Evolutionary conservation across 345 rosid species (phyloP).

Genomic region (Rubroshorea leprosula): DNA sequence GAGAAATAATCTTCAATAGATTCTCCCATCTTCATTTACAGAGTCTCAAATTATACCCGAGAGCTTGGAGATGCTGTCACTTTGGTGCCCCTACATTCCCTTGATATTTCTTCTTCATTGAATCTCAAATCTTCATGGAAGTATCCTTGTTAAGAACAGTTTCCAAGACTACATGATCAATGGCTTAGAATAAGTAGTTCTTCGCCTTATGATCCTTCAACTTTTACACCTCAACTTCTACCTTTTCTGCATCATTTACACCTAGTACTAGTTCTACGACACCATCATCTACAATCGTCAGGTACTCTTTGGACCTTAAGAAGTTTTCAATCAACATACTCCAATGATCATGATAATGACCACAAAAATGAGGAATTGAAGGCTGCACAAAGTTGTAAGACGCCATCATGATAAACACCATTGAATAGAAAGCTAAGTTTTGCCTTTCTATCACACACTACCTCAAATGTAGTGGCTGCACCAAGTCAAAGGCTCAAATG

Average conservation of each 20-base stretch:
- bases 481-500: too few species aligned
- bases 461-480: too few species aligned
- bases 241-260: background rate
- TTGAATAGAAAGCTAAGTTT: too few species aligned
- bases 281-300: background rate
- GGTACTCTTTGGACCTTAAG: background rate
- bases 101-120: background rate
- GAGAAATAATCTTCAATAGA: background rate
- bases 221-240: conserved; percentile 51
- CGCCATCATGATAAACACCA: background rate
- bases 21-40: background rate
- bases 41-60: background rate
- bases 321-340: background rate
- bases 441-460: too few species aligned
- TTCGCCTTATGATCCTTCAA: conserved; percentile 25
- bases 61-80: background rate
- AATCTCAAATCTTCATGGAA: background rate
- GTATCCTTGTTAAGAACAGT: background rate
- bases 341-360: background rate
- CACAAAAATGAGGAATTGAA: background rate
- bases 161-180: background rate
- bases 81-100: background rate
- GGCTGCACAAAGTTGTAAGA: conserved; percentile 2
- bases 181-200: conserved; percentile 1
- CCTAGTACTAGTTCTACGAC: too few species aligned